Evolutionary conservation across 768 basidiomycete species (phyloP).

Genomic region (Mycena galopus): DNA sequence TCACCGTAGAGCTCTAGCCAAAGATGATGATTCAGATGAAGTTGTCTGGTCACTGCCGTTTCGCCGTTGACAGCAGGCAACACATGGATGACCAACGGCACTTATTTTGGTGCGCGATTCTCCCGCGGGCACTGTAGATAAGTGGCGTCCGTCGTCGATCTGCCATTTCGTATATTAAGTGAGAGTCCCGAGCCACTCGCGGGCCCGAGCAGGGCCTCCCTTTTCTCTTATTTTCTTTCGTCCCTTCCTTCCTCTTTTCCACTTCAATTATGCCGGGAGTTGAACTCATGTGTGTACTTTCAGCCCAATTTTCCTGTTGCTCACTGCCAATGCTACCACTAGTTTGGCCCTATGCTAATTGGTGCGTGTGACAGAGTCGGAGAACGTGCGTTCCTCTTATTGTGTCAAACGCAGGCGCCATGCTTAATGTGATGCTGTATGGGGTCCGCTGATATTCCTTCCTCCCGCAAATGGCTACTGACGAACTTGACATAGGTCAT

Average conservation of each 20-base stretch:
- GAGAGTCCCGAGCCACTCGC: not conserved
- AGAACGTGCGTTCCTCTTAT: not conserved
- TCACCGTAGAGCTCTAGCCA: too few relatives aligned
- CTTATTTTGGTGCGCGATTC: not conserved
- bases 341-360: conserved; percentile 22
- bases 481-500: not conserved
- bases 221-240: not conserved
- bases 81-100: too few relatives aligned
- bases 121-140: not conserved
- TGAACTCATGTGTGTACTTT: conserved; percentile 26
- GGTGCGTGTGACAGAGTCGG: not conserved
- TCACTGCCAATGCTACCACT: not conserved
- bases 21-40: too few relatives aligned
- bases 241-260: not conserved
- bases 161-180: not conserved
- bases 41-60: too few relatives aligned
- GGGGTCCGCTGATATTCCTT: conserved; percentile 19
- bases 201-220: not conserved
- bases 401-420: conserved; percentile 5
- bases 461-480: not conserved
- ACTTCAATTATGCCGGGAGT: conserved; percentile 28
- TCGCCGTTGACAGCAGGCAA: too few relatives aligned
- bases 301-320: not conserved
- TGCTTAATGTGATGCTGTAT: conserved; percentile 27
- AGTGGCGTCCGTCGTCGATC: not conserved